These are phyloP conservation scores for Echinochloa phyllopogon DNA, from an alignment of 176 grass and related monocot species.

Conservation along the genomic window DNA sequence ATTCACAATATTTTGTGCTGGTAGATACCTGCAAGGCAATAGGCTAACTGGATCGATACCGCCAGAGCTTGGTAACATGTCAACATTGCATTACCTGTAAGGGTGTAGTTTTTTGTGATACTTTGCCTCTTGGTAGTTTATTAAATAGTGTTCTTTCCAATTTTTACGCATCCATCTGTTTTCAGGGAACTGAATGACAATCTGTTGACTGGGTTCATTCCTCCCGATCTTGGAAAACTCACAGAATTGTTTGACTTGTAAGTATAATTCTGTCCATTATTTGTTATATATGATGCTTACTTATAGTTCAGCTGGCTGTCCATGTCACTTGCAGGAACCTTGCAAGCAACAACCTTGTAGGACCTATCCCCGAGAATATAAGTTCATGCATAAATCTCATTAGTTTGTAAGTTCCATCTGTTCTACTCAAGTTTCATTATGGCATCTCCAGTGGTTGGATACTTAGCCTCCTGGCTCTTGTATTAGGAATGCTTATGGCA, in stretches of 20 bases:
- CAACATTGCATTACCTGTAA: conserved; percentile 93
- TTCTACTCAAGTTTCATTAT: conserved; percentile 28
- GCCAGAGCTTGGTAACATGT: conserved; percentile 94
- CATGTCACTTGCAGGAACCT: conserved; percentile 65
- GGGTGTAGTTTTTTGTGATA: neutral
- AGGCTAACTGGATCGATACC: conserved; percentile 77
- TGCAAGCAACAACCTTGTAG: conserved; percentile 85
- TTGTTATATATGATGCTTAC: conserved; percentile 5
- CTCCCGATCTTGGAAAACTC: conserved; percentile 91
- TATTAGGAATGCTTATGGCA: conserved; percentile 80
- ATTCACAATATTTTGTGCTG: conserved; percentile 6
- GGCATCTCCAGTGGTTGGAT: neutral
- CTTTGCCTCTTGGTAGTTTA: conserved; percentile 21
- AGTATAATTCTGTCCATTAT: conserved; percentile 29
- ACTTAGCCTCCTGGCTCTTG: conserved; percentile 31
- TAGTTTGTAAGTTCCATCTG: conserved; percentile 78
- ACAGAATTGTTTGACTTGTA: conserved; percentile 94
- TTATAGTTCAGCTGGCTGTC: conserved; percentile 5
- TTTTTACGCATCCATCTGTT: conserved; percentile 32
- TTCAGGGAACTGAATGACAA: conserved; percentile 95
- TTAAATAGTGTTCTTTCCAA: neutral
- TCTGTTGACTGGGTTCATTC: conserved; percentile 72
- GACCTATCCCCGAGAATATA: conserved; percentile 88
- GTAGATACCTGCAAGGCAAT: conserved; percentile 92
- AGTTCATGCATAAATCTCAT: conserved; percentile 89